Conservation (phyloP, 352 stramenopile species). For the Globisporangium viniferum region DNA sequence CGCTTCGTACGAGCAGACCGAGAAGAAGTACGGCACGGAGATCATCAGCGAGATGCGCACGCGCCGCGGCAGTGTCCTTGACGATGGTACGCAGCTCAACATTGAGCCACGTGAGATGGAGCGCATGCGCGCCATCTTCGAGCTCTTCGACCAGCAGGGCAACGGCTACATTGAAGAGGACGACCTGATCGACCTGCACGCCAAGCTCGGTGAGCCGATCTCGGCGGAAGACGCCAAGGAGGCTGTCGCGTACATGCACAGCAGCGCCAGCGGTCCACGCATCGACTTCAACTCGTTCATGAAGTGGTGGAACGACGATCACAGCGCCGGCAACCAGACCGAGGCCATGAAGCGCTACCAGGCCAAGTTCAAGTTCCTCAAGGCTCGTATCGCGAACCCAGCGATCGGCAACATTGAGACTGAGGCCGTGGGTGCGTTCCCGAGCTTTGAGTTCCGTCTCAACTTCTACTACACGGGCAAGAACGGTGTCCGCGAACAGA, state of each 20-base stretch:
- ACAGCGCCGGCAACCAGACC: conserved; percentile 59
- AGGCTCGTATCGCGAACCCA: conserved; percentile 82
- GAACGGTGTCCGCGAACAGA: conserved; percentile 73
- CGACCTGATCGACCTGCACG: conserved; percentile 76
- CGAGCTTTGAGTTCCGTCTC: conserved; percentile 87
- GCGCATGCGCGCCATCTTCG: conserved; percentile 83
- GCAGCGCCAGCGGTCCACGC: conserved; percentile 34
- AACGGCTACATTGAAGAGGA: conserved; percentile 78
- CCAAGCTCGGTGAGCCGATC: conserved; percentile 81
- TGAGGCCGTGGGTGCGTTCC: conserved; percentile 69
- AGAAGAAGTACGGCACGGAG: conserved; percentile 71
- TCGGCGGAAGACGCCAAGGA: conserved; percentile 68
- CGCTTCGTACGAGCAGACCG: conserved; percentile 70
- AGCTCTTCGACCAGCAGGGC: conserved; percentile 78
- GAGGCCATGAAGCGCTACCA: conserved; percentile 83
- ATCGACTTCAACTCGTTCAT: conserved; percentile 88
- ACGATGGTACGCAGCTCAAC: conserved; percentile 75
- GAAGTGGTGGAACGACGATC: conserved; percentile 88
- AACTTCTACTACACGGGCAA: conserved; percentile 87
- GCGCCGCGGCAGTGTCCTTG: conserved; percentile 65
- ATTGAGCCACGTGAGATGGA: conserved; percentile 83
- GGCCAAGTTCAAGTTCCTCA: conserved; percentile 89
- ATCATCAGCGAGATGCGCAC: conserved; percentile 44
- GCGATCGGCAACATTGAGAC: conserved; percentile 81
- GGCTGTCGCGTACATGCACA: conserved; percentile 71